These are phyloP conservation scores for Verticillium nonalfalfae DNA, from an alignment of 2,329 filamentous ascomycete species.

Conservation along the genomic window DNA sequence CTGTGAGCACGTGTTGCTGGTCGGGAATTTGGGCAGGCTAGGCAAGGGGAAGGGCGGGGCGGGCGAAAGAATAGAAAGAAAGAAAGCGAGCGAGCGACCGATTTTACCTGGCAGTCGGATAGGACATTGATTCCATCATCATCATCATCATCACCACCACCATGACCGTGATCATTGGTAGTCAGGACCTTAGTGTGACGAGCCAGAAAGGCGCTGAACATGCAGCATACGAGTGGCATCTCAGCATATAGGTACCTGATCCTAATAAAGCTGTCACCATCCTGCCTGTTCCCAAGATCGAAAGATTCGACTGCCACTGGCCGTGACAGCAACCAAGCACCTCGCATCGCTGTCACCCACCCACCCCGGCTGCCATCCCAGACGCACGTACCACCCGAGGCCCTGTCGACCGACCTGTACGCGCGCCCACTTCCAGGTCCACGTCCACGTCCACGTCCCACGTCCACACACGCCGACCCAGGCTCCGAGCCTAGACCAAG, in stretches of 20 bases:
- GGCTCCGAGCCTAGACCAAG: not conserved
- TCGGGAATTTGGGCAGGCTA: too few relatives aligned
- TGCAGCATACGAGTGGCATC: not conserved
- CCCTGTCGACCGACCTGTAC: not conserved
- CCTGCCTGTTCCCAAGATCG: too few relatives aligned
- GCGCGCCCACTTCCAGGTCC: not conserved
- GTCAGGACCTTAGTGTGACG: not conserved
- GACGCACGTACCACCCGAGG: not conserved
- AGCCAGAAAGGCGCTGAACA: not conserved
- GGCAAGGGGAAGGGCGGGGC: too few relatives aligned
- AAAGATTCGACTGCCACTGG: too few relatives aligned
- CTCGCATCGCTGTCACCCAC: not conserved
- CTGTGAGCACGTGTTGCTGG: not conserved
- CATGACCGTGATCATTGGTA: too few relatives aligned
- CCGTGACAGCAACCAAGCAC: not conserved
- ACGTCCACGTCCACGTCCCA: too few relatives aligned
- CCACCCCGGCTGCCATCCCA: not conserved
- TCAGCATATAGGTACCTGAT: not conserved
- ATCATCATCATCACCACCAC: not conserved
- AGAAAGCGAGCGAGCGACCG: too few relatives aligned
- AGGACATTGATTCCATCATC: not conserved
- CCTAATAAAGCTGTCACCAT: not conserved
- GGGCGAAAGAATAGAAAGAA: too few relatives aligned
- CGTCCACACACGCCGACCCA: not conserved
- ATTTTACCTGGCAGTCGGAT: not conserved